phyloP scores from a whole-genome alignment of 495 filamentous ascomycete species.

The Penicillium malachiteum region DNA sequence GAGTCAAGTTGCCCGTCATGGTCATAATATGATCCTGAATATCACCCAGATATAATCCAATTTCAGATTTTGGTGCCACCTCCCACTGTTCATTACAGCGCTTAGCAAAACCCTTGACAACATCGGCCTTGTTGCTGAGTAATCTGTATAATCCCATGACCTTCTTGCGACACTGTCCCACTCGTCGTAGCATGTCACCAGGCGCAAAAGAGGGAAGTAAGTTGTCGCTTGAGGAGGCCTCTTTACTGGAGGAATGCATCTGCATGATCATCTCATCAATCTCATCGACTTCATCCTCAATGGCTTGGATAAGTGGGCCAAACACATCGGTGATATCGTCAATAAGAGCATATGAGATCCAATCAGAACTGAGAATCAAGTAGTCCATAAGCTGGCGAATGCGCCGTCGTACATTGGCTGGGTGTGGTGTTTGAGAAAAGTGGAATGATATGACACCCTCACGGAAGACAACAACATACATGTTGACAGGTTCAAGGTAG shows the following conservation, averaged over 20 bases:
- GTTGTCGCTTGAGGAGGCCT: slow-evolving; percentile 30
- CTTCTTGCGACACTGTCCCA: slow-evolving; percentile 92
- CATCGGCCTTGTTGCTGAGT: slow-evolving; percentile 95
- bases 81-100: slow-evolving; percentile 98
- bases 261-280: slow-evolving; percentile 81
- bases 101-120: slow-evolving; percentile 99
- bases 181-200: slow-evolving; percentile 81
- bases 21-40: slow-evolving; percentile 99
- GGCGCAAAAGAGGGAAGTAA: slow-evolving; percentile 52
- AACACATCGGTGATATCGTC: slow-evolving; percentile 98
- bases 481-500: slow-evolving; percentile 92
- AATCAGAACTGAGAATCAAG: slow-evolving; percentile 87
- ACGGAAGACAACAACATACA: slow-evolving; percentile 96
- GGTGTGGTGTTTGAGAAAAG: slow-evolving; percentile 88
- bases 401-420: slow-evolving; percentile 88
- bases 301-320: slow-evolving; percentile 81
- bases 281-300: slow-evolving; percentile 85
- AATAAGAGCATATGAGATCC: slow-evolving; percentile 97
- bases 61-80: slow-evolving; percentile 90
- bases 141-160: slow-evolving; percentile 93
- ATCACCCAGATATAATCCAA: slow-evolving; percentile 92
- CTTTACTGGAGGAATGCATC: slow-evolving; percentile 61
- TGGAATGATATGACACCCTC: slow-evolving; percentile 96
- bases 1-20: slow-evolving; percentile 91
- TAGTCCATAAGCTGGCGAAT: slow-evolving; percentile 95